phyloP scores from a whole-genome alignment of 2,329 filamentous ascomycete species.

The Trichoderma sp. region DNA sequence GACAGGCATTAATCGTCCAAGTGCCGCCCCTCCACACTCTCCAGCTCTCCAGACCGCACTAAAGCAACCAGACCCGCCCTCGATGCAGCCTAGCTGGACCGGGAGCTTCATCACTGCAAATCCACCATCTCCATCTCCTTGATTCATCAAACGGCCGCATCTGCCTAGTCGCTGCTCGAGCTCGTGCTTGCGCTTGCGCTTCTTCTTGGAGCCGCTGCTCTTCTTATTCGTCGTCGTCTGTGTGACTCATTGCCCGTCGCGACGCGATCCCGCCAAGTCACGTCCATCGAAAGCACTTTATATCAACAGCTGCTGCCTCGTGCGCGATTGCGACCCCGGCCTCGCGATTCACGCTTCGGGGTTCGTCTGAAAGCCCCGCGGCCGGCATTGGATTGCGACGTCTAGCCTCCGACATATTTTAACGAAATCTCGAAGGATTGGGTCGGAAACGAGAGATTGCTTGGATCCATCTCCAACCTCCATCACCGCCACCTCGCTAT shows the following conservation, averaged over 20 bases:
- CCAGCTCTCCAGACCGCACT: background rate
- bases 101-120: constrained; percentile 3
- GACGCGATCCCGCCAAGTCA: constrained; percentile 2
- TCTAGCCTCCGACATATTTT: background rate
- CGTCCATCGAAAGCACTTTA: background rate
- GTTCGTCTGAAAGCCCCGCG: background rate
- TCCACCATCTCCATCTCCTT: background rate
- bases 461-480: background rate
- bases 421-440: background rate
- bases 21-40: background rate
- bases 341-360: background rate
- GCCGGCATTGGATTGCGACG: background rate
- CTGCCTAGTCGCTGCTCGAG: constrained; percentile 6
- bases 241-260: constrained; percentile 12
- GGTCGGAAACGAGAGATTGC: background rate
- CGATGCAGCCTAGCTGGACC: constrained; percentile 4
- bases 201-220: background rate
- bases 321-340: constrained; percentile 3
- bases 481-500: background rate
- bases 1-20: background rate
- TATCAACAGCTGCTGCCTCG: constrained; percentile 3
- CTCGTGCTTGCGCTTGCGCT: background rate
- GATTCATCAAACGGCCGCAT: constrained; percentile 1
- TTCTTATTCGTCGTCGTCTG: background rate
- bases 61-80: constrained; percentile 10